A percentile compares a stretch with the other conserved stretches of the same genome.
These are phyloP conservation scores for Starmera pachycereana DNA, from an alignment of 805 yeast species.

Conservation along the genomic window DNA sequence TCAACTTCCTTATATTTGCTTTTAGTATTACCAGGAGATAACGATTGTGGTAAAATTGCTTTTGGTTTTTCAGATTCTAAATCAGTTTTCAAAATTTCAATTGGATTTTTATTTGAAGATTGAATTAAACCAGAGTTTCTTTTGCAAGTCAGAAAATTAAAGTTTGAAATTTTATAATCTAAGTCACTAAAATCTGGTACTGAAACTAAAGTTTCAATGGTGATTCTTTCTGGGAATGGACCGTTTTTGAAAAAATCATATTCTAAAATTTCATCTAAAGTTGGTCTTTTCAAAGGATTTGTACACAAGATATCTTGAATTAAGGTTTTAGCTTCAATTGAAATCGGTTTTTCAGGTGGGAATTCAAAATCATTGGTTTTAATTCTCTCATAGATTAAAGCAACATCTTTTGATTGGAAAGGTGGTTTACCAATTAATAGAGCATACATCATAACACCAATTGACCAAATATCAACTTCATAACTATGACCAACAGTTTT, in stretches of 20 bases:
- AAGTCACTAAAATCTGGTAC: constrained; percentile 51
- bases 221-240: constrained; percentile 64
- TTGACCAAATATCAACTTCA: constrained; percentile 96
- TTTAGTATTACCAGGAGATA: constrained; percentile 88
- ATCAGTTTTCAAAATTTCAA: constrained; percentile 59
- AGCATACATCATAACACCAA: constrained; percentile 94
- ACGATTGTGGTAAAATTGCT: constrained; percentile 72
- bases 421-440: constrained; percentile 93
- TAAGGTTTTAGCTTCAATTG: constrained; percentile 62
- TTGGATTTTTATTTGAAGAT: constrained; percentile 44
- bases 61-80: constrained; percentile 58
- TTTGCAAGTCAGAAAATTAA: constrained; percentile 59
- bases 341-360: constrained; percentile 58
- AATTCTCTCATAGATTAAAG: constrained; percentile 85
- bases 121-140: constrained; percentile 50
- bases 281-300: constrained; percentile 75
- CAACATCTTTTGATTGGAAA: constrained; percentile 91
- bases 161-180: constrained; percentile 48
- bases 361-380: constrained; percentile 71
- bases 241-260: constrained; percentile 78
- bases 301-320: constrained; percentile 65
- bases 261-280: constrained; percentile 64
- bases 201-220: constrained; percentile 49
- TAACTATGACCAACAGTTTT: constrained; percentile 82
- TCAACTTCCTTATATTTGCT: constrained; percentile 66